Base-by-base conservation (phyloP, 208 protist species). In the Lotmaria passim region DNA sequence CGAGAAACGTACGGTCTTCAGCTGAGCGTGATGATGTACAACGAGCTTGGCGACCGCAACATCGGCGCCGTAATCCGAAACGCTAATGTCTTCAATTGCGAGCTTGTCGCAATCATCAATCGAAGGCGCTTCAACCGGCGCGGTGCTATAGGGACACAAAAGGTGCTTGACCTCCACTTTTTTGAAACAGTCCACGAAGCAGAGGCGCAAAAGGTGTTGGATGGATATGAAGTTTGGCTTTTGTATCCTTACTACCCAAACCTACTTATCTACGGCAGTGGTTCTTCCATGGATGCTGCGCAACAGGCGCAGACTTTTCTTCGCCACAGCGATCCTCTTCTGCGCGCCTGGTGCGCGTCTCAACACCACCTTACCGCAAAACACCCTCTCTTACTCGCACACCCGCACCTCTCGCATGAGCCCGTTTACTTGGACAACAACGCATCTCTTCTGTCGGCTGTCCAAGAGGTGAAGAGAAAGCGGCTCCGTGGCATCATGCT, bases 11-110 rank as follows among this genome's bases (percentile, higher is more conserved):
- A 93, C 56, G 2, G 30, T 0, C 53, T 95, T 12, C 87, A 95
- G 48, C 48, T 95, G 0, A 73, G 78, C 21, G 74, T 91, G 7
- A 58, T 92, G 43, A 82, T 93, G 31, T 80, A 93, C 63, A 95
- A 95, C 59, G 86, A 91, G 19, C 73, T 90, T 47, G 87, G 73
- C 11, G 90, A 95, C 56, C 85, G 90, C 10, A 95, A 95, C 55
- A 93, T 95, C 55, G 86, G 90, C 23, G 90, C 90, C 0, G 79
- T 93, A 7, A 85, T 93, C 61, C 73, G 90, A 8, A 95, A 95
- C 69, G 87, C 85, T 7, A 93, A 95, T 44, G 90, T 59, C 0
- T 95, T 88, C 55, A 95, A 95, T 47, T 92, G 83, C 52, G 90
- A 91, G 28, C 28, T 75, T 48, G 64, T 93, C 30, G 71, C 84